A percentile compares a stretch with the other conserved stretches of the same genome.
These are phyloP conservation scores for Puccinia polysora DNA, from an alignment of 1,284 basidiomycete genomes.

Conservation along the genomic window DNA sequence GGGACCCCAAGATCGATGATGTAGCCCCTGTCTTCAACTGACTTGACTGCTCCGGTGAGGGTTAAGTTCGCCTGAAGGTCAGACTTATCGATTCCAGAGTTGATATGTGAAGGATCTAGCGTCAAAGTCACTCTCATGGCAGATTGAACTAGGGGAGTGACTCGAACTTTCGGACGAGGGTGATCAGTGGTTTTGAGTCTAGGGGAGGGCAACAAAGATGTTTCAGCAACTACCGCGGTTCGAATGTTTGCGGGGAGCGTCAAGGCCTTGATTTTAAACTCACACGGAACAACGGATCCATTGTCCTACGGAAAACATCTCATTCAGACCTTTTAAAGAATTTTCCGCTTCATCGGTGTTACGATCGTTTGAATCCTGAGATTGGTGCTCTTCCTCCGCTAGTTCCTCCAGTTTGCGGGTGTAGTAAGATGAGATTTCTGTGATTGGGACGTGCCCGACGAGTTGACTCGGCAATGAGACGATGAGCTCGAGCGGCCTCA, in stretches of 20 bases:
- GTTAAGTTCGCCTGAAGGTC: constrained; percentile 76
- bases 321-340: constrained; percentile 58
- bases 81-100: constrained; percentile 69
- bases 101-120: constrained; percentile 77
- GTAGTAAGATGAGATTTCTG: constrained; percentile 79
- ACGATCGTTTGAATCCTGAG: constrained; percentile 45
- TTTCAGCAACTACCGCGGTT: no score
- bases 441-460: constrained; percentile 89
- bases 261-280: constrained; percentile 61
- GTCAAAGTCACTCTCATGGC: constrained; percentile 81
- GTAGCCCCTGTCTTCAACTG: constrained; percentile 92
- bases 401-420: constrained; percentile 61
- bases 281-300: constrained; percentile 77
- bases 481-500: constrained; percentile 84
- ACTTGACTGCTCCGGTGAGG: constrained; percentile 71
- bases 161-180: constrained; percentile 51
- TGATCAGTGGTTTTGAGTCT: constrained; percentile 60
- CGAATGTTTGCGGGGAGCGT: no score
- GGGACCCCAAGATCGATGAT: constrained; percentile 76
- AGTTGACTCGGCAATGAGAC: constrained; percentile 93
- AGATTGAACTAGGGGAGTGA: constrained; percentile 57
- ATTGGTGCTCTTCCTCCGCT: constrained; percentile 45
- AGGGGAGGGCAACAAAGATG: constrained; percentile 59
- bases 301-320: constrained; percentile 77
- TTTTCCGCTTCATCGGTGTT: constrained; percentile 59